Evolutionary conservation across 352 stramenopile species (phyloP).

Genomic region (Thraustochytrium sp.): DNA sequence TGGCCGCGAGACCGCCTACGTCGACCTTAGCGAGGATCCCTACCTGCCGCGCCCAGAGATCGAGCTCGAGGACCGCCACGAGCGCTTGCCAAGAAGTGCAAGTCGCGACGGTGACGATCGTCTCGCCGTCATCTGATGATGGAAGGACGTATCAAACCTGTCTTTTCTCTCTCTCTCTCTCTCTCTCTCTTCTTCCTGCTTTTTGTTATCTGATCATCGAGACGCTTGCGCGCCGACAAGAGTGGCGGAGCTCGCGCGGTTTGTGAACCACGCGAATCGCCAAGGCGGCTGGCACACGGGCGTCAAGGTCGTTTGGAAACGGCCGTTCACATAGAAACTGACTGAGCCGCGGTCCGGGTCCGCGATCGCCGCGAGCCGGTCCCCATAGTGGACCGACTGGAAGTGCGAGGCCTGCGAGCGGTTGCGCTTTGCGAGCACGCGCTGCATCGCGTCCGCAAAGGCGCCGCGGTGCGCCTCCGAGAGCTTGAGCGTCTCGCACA

Average conservation of each 20-base stretch:
- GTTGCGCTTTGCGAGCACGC: neutral
- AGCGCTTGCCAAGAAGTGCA: too few relatives aligned
- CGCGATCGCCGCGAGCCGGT: neutral
- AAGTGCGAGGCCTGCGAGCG: neutral
- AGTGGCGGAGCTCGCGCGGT: neutral
- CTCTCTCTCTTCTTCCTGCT: too few relatives aligned
- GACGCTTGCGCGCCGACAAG: neutral
- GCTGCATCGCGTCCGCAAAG: neutral
- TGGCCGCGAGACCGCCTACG: neutral
- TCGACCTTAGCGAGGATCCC: neutral
- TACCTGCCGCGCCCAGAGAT: too few relatives aligned
- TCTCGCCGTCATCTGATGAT: too few relatives aligned
- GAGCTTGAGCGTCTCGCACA: neutral
- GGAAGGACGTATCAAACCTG: too few relatives aligned
- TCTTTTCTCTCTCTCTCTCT: too few relatives aligned
- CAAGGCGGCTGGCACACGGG: neutral
- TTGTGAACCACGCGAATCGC: slow-evolving; percentile 30
- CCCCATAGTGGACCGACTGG: neutral
- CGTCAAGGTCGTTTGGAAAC: neutral
- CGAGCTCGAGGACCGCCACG: too few relatives aligned
- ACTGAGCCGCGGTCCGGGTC: neutral
- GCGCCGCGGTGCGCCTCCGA: neutral
- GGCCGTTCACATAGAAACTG: slow-evolving; percentile 21
- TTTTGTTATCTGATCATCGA: too few relatives aligned
- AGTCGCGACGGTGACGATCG: too few relatives aligned